Conservation (phyloP, 1,284 basidiomycete genomes). For the Ceratobasidium sp. region DNA sequence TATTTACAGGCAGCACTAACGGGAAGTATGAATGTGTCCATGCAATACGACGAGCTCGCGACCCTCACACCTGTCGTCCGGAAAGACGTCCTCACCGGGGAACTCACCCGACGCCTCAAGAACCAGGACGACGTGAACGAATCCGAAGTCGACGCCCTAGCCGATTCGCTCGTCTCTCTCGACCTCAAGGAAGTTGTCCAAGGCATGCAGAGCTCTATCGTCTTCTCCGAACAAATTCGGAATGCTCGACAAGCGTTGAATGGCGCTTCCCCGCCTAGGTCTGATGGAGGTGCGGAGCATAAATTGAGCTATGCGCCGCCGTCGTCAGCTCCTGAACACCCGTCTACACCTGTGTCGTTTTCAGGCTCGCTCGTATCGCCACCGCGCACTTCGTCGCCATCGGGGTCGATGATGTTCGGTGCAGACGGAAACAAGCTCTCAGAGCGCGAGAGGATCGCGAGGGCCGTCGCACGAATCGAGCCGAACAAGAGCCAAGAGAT, state of each 20-base stretch:
- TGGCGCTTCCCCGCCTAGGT: constrained; percentile 30
- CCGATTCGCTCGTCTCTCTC: constrained; percentile 72
- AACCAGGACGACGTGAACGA: constrained; percentile 58
- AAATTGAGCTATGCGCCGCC: constrained; percentile 35
- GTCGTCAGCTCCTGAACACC: constrained; percentile 83
- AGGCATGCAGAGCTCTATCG: constrained; percentile 73
- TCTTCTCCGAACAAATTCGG: constrained; percentile 71
- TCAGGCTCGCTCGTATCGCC: constrained; percentile 76
- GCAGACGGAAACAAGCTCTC: constrained; percentile 55
- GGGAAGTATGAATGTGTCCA: constrained; percentile 78
- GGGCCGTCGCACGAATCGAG: constrained; percentile 72
- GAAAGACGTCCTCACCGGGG: constrained; percentile 83
- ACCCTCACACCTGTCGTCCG: constrained; percentile 83
- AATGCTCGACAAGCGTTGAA: constrained; percentile 23
- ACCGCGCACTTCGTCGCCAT: constrained; percentile 81
- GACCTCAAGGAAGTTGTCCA: constrained; percentile 79
- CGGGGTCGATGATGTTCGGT: constrained; percentile 65
- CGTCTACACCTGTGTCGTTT: constrained; percentile 80
- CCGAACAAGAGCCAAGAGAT: constrained; percentile 65
- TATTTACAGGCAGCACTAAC: constrained; percentile 71
- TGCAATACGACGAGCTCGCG: constrained; percentile 83
- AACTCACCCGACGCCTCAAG: constrained; percentile 78
- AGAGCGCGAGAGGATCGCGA: constrained; percentile 78
- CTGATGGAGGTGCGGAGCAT: constrained; percentile 31
- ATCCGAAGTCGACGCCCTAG: constrained; percentile 70